Evolutionary conservation across 108 stramenopile species (phyloP).

Genomic region (Nitzschia palea): DNA sequence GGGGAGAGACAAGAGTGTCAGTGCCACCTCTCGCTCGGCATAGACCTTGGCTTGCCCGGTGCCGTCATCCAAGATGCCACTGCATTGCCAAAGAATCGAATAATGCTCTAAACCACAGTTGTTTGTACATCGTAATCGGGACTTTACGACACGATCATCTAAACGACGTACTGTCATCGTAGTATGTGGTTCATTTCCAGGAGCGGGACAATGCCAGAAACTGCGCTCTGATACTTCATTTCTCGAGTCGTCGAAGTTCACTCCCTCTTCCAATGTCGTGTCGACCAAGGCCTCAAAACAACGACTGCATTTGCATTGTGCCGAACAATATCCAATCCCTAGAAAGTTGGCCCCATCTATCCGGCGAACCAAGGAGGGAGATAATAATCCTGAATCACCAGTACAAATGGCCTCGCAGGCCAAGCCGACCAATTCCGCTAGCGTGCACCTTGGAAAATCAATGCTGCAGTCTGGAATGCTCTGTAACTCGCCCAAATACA

Average conservation of each 20-base stretch:
- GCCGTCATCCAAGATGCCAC: slow-evolving; percentile 78
- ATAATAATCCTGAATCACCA: slow-evolving; percentile 21
- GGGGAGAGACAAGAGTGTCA: slow-evolving; percentile 51
- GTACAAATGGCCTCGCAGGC: slow-evolving; percentile 51
- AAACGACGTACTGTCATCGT: too few species aligned
- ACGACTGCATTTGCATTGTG: slow-evolving; percentile 55
- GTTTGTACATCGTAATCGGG: slow-evolving; percentile 37
- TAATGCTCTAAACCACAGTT: slow-evolving; percentile 27
- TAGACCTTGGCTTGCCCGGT: slow-evolving; percentile 83
- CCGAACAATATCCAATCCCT: slow-evolving; percentile 68
- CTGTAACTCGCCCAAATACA: neutral
- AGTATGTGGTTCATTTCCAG: neutral
- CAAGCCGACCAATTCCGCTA: slow-evolving; percentile 48
- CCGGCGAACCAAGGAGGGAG: slow-evolving; percentile 65
- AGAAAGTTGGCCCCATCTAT: slow-evolving; percentile 48
- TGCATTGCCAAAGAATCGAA: slow-evolving; percentile 84
- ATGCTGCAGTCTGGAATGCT: neutral
- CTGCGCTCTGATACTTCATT: too few species aligned
- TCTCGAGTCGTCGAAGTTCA: slow-evolving; percentile 4
- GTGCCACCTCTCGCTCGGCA: slow-evolving; percentile 80
- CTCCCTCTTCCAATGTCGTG: too few species aligned
- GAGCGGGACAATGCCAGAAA: slow-evolving; percentile 50
- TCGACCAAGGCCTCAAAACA: slow-evolving; percentile 53
- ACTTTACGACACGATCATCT: too few species aligned
- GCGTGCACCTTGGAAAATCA: slow-evolving; percentile 31